Evolutionary conservation across 2,329 filamentous ascomycete species (phyloP).

Genomic region (Fusarium continuum): DNA sequence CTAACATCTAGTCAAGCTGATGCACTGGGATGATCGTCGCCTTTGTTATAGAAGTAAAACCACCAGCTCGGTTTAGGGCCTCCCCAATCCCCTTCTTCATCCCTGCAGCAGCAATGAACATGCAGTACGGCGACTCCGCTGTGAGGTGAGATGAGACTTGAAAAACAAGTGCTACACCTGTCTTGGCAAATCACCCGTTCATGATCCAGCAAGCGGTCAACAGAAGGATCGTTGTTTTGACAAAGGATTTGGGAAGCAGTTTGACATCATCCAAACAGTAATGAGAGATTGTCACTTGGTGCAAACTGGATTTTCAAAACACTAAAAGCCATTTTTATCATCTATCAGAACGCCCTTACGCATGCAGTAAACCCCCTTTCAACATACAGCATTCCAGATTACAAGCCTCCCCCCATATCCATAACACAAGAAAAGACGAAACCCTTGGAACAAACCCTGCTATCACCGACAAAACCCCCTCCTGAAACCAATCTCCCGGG

Average conservation of each 20-base stretch:
- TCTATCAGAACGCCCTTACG: constrained; percentile 44
- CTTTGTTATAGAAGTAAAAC: constrained; percentile 26
- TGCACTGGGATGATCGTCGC: constrained; percentile 29
- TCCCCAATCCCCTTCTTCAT: constrained; percentile 10
- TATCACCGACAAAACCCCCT: constrained; percentile 6
- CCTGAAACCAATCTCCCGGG: constrained; percentile 11
- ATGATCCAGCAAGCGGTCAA: constrained; percentile 2
- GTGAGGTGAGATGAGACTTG: constrained; percentile 19
- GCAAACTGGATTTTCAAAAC: constrained; percentile 17
- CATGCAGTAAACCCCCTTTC: constrained; percentile 40
- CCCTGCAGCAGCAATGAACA: constrained; percentile 22
- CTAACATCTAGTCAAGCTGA: constrained; percentile 12
- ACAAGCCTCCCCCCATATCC: constrained; percentile 35
- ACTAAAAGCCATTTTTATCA: constrained; percentile 39
- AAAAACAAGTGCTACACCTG: constrained; percentile 20
- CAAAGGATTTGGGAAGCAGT: constrained; percentile 17
- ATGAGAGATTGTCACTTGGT: constrained; percentile 9
- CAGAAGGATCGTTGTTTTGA: not conserved
- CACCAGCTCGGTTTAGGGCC: constrained; percentile 29
- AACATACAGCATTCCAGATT: constrained; percentile 39
- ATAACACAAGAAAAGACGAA: constrained; percentile 15
- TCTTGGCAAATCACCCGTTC: constrained; percentile 27
- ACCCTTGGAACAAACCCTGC: constrained; percentile 24
- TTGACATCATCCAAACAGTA: constrained; percentile 1
- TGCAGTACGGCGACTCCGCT: constrained; percentile 12